A percentile compares a stretch with the other conserved stretches of the same genome.
These are phyloP conservation scores for Lycium barbarum DNA, from an alignment of 257 asterid genomes.

Conservation along the genomic window DNA sequence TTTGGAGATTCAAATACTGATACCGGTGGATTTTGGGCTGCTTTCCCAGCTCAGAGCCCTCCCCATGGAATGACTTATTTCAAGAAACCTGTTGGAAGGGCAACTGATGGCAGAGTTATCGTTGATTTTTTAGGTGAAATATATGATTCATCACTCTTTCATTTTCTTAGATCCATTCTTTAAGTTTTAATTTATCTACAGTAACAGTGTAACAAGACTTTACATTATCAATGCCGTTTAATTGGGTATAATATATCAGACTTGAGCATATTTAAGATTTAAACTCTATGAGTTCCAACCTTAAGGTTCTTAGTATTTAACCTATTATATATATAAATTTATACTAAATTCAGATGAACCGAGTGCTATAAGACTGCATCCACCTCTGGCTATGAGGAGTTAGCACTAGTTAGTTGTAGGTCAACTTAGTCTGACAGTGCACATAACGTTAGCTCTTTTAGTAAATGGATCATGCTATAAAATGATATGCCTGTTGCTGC, in stretches of 20 bases:
- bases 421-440: neutral
- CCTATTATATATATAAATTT: too few relatives aligned
- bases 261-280: neutral
- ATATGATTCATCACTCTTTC: neutral
- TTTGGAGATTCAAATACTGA: constrained; percentile 87
- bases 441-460: neutral
- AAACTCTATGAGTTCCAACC: too few relatives aligned
- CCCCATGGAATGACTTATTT: constrained; percentile 87
- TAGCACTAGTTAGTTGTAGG: neutral
- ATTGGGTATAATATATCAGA: neutral
- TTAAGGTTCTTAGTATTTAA: too few relatives aligned
- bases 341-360: too few relatives aligned
- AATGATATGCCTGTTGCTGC: neutral
- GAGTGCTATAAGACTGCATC: too few relatives aligned
- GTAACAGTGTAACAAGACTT: too few relatives aligned
- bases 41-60: constrained; percentile 65
- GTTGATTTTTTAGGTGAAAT: constrained; percentile 76
- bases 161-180: neutral
- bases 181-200: neutral
- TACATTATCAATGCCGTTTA: neutral
- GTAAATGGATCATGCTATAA: neutral
- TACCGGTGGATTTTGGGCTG: constrained; percentile 83
- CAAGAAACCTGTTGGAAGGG: constrained; percentile 73
- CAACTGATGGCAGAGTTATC: constrained; percentile 84
- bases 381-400: too few relatives aligned